Percentiles rank a stretch among this genome's conserved stretches.
Evolutionary conservation across 2,329 filamentous ascomycete species (phyloP).

Genomic region (Penicillium sp.): DNA sequence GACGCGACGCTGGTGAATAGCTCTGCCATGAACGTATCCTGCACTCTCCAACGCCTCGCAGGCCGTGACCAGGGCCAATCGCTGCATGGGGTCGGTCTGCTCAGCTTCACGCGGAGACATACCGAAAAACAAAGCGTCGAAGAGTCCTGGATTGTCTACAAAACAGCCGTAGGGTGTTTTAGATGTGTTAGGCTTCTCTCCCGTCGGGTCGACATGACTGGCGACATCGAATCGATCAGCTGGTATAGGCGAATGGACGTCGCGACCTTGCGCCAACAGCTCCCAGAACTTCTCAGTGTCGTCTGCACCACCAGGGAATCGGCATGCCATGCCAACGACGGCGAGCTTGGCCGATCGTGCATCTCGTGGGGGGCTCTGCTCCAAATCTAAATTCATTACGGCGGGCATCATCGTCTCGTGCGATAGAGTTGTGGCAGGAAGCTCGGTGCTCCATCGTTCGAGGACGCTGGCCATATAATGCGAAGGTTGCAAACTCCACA

Average conservation of each 20-base stretch:
- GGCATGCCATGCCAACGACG: conserved; percentile 74
- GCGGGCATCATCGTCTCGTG: too few relatives aligned
- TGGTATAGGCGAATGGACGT: conserved; percentile 29
- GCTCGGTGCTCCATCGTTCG: too few relatives aligned
- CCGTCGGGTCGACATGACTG: conserved; percentile 29
- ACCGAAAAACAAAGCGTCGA: conserved; percentile 37
- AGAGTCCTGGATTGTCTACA: conserved; percentile 30
- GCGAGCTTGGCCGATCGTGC: conserved; percentile 62
- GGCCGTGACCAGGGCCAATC: conserved; percentile 66
- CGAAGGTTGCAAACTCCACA: background rate
- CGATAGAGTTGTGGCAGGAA: too few relatives aligned
- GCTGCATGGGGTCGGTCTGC: conserved; percentile 74
- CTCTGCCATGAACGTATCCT: conserved; percentile 67
- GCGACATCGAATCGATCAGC: conserved; percentile 41
- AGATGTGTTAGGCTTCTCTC: conserved; percentile 27
- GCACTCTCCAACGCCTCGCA: conserved; percentile 76
- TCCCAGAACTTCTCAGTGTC: conserved; percentile 32
- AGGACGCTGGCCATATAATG: too few relatives aligned
- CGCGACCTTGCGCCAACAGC: conserved; percentile 27
- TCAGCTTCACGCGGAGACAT: conserved; percentile 67
- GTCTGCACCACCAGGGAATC: conserved; percentile 64
- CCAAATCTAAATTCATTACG: too few relatives aligned
- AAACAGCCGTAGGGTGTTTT: conserved; percentile 30
- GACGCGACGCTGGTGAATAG: conserved; percentile 56
- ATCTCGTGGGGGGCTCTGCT: too few relatives aligned